Percentiles rank a stretch among this genome's conserved stretches.
These are phyloP conservation scores for Pleurotus platypus DNA, from an alignment of 768 basidiomycete genomes.

Conservation along the genomic window DNA sequence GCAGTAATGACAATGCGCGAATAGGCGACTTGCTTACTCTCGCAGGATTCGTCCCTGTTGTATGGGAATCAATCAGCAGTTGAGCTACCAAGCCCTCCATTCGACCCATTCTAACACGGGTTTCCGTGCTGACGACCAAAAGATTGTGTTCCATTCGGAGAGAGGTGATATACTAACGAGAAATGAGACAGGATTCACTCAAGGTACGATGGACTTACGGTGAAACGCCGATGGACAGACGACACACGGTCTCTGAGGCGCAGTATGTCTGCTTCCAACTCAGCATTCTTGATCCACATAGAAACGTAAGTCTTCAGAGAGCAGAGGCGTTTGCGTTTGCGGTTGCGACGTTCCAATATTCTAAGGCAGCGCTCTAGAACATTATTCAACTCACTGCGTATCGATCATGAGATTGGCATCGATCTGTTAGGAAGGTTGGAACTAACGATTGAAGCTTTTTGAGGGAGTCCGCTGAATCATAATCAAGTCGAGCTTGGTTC, in stretches of 20 bases:
- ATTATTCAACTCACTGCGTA: too few species aligned
- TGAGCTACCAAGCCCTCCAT: neutral
- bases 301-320: neutral
- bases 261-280: neutral
- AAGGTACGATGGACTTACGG: neutral
- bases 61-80: neutral
- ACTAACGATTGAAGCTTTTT: too few species aligned
- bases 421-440: too few species aligned
- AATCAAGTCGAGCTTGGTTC: too few species aligned
- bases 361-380: neutral
- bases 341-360: neutral
- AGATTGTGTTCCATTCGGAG: neutral
- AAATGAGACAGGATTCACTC: neutral
- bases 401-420: too few species aligned
- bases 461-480: too few species aligned
- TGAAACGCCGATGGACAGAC: neutral
- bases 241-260: constrained; percentile 1
- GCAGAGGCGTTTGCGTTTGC: neutral
- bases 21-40: neutral
- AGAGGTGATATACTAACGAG: neutral
- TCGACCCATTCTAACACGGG: neutral
- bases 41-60: too few species aligned
- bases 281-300: neutral
- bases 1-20: neutral
- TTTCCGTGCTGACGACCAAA: neutral